phyloP scores from a whole-genome alignment of 352 stramenopile genomes.

The Globisporangium acanthophoron region DNA sequence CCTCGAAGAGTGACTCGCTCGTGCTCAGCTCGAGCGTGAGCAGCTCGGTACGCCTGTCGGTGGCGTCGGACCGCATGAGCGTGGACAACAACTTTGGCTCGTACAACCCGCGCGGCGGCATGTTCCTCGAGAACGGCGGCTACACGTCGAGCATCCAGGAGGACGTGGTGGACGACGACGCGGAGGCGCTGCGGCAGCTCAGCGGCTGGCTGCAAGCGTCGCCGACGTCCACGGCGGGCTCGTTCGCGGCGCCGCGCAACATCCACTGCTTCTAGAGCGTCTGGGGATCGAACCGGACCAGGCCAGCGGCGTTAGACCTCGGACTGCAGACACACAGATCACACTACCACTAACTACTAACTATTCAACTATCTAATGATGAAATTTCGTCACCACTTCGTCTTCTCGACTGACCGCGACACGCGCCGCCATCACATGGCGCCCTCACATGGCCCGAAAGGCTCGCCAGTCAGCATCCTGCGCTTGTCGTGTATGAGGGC shows the following conservation, averaged over 20 bases:
- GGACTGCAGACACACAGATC: no score
- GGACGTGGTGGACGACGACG: conserved; percentile 37
- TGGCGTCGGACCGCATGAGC: conserved; percentile 58
- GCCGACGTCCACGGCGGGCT: conserved; percentile 55
- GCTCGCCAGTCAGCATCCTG: no score
- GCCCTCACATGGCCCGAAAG: not conserved
- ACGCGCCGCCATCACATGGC: not conserved
- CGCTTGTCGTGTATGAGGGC: no score
- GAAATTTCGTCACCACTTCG: not conserved
- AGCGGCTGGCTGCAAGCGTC: conserved; percentile 60
- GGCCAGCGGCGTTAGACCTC: no score
- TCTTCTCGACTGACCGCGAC: not conserved
- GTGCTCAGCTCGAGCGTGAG: conserved; percentile 38
- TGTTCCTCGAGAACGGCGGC: conserved; percentile 32
- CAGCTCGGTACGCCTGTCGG: conserved; percentile 38
- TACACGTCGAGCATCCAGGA: conserved; percentile 62
- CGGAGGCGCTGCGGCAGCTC: conserved; percentile 38
- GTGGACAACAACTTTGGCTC: conserved; percentile 73
- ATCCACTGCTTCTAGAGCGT: conserved; percentile 16
- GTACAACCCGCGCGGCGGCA: conserved; percentile 41
- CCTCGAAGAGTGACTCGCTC: conserved; percentile 42
- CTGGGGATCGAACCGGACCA: not conserved
- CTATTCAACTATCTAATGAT: not conserved
- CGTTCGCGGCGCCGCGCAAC: conserved; percentile 25
- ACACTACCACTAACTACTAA: no score